Conservation (phyloP, 441 rosid species). For the Gossypium schwendimanii region DNA sequence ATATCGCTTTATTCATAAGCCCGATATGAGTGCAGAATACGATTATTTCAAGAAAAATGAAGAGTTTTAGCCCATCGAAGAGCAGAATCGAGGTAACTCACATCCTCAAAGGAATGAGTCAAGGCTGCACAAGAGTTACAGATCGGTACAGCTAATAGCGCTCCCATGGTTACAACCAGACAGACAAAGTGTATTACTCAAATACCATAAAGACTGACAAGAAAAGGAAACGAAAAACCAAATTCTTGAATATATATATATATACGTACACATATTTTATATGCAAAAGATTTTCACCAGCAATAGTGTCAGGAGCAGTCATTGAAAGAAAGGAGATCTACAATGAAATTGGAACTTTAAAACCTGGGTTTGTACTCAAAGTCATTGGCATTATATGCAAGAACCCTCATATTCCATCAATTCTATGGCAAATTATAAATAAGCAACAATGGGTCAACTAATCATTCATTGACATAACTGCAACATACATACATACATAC, state of each 20-base stretch:
- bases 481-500: too few relatives aligned
- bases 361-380: background rate
- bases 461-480: too few relatives aligned
- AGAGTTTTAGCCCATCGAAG: background rate
- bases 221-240: background rate
- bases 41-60: background rate
- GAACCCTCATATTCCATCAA: background rate
- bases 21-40: background rate
- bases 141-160: background rate
- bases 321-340: background rate
- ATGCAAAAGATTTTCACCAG: background rate
- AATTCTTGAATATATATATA: background rate
- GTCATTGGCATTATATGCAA: background rate
- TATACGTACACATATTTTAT: background rate
- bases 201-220: background rate
- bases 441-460: too few relatives aligned
- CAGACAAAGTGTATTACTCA: background rate
- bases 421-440: background rate
- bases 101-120: background rate
- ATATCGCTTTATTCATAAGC: background rate
- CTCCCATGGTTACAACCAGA: background rate
- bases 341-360: background rate
- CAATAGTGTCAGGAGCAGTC: background rate
- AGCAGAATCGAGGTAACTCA: background rate
- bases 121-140: background rate